Evolutionary conservation across 768 basidiomycete genomes (phyloP).

Genomic region (Pulveroboletus sp.): DNA sequence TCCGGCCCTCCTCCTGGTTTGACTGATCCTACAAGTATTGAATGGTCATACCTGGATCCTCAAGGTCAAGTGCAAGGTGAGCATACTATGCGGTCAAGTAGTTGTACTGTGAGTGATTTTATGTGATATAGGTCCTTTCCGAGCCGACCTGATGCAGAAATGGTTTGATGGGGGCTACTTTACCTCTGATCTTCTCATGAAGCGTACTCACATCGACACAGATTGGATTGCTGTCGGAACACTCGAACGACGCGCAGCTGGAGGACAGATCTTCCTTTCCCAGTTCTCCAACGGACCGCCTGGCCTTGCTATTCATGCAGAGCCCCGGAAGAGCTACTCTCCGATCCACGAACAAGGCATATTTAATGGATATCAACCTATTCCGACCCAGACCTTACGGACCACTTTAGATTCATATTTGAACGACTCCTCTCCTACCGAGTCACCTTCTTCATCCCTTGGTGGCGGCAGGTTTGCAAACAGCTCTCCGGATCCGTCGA

Average conservation of each 20-base stretch:
- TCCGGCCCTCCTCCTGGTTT: constrained; percentile 39
- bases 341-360: constrained; percentile 34
- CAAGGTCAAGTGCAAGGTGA: constrained; percentile 88
- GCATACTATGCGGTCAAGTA: constrained; percentile 2
- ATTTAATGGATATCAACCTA: constrained; percentile 58
- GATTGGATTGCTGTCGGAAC: constrained; percentile 66
- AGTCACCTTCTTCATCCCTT: constrained; percentile 72
- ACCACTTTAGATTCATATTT: constrained; percentile 65
- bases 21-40: constrained; percentile 53
- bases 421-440: constrained; percentile 50
- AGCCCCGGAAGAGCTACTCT: constrained; percentile 45
- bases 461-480: constrained; percentile 59
- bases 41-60: constrained; percentile 93
- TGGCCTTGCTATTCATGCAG: constrained; percentile 45
- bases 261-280: constrained; percentile 61
- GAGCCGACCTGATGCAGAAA: constrained; percentile 86
- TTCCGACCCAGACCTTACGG: constrained; percentile 55
- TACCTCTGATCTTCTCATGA: constrained; percentile 74
- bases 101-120: not conserved
- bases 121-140: constrained; percentile 69
- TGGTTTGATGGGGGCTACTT: constrained; percentile 94
- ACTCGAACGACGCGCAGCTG: constrained; percentile 47
- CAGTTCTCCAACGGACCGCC: constrained; percentile 47
- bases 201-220: constrained; percentile 63
- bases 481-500: constrained; percentile 63